Conservation (phyloP, 768 basidiomycete genomes). For the Tricholoma sp. region DNA sequence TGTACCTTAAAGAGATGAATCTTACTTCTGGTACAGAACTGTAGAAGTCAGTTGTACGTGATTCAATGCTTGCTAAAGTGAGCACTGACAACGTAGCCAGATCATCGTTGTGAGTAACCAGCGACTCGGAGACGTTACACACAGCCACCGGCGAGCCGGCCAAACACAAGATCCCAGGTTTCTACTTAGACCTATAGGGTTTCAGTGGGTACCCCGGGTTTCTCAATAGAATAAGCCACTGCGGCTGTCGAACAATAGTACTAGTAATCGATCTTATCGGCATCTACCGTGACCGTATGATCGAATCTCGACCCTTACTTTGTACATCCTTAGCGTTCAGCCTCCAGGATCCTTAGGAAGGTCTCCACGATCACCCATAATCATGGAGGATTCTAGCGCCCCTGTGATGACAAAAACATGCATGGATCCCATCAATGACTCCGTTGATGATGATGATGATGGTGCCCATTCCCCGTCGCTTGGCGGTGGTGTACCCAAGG, state of each 20-base stretch:
- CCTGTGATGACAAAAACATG: background rate
- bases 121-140: too few species aligned
- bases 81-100: too few species aligned
- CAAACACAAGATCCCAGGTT: too few species aligned
- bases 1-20: too few species aligned
- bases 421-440: slow-evolving; percentile 1
- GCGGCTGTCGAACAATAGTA: slow-evolving; percentile 12
- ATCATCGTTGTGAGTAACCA: too few species aligned
- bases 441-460: background rate
- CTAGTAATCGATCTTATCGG: slow-evolving; percentile 43
- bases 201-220: too few species aligned
- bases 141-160: too few species aligned
- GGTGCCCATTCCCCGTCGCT: slow-evolving; percentile 9
- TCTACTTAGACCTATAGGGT: too few species aligned
- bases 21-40: too few species aligned
- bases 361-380: background rate
- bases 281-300: slow-evolving; percentile 32
- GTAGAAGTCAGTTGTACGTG: too few species aligned
- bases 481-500: slow-evolving; percentile 13
- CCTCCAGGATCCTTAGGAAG: background rate
- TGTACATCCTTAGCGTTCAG: background rate
- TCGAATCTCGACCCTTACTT: background rate
- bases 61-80: too few species aligned
- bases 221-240: too few species aligned
- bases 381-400: background rate